Base-by-base conservation (phyloP, 2,329 filamentous ascomycete species). In the Xylariaceae sp. region DNA sequence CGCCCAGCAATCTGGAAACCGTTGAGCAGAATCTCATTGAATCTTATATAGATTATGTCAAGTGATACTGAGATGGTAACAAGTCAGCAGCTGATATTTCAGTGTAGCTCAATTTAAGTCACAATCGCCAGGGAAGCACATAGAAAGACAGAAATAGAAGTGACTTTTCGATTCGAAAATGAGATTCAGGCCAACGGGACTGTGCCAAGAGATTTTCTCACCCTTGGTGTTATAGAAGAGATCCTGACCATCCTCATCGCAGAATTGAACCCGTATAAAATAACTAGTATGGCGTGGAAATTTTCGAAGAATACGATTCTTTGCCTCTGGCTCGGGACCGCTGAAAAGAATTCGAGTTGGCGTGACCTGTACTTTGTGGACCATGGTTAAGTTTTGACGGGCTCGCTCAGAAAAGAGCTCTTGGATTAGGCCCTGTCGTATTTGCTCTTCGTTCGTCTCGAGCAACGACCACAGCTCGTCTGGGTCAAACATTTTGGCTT, bases 201-300 rank as follows among this genome's bases (percentile, higher is more conserved):
- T 15, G 7, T 13, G 7, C 20, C 15, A 9, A 39, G 11, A 16
- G 4, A 15, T 20, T 2, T 11, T 10, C 29, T 44, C 20, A 50
- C 57, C 50, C 4, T 70, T 74, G 1, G 79, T 68, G 52, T 85
- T 85, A 66, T 83, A 85, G 15, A 74, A 76, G 0, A 94, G 66
- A 15, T 82, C 79, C 20, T 84, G 77, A 0, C 87, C 87, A 63
- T 89, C 82, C 66, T 95, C 90, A 40, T 94, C 90, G 24, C 79
- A 79, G 62, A 94, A 92, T 6, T 84, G 80, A 0, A 92, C 87
- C 0, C 90, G 81, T 0, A 90, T 65, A 60, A 92, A 92, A 60
- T 80, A 77, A 39, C 88, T 82, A 1, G 79, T 79, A 50, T 85
- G 75, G 0, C 79, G 63, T 0, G 77, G 69, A 58, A 85, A 90